Base-by-base conservation (phyloP, 176 grass and related monocot species). In the Phoenix roebelenii region DNA sequence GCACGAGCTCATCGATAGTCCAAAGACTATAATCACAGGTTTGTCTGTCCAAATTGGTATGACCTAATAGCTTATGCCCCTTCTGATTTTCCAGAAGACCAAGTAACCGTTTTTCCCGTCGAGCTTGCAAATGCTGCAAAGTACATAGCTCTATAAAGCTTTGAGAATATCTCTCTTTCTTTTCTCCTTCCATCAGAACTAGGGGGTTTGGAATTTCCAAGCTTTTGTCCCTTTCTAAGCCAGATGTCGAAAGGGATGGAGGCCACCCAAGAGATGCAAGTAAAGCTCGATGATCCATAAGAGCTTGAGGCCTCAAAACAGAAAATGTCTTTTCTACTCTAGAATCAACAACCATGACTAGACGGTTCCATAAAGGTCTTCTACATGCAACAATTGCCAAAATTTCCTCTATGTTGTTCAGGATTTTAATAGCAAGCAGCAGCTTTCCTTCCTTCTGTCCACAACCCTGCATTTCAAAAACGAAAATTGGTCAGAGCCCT, bases 251-350 rank as follows among this genome's bases (percentile, higher is more conserved):
- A 64, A 97, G 77, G 57, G 87, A 58, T 58, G 87, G 84, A 57
- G 92, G 92, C 92, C 92, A 97, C 15, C 86, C 83, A 5, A 97
- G 63, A 67, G 92, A 59, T 58, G 84, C 50, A 80, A 97, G 78
- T 71, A 97, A 78, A 66, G 84, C 72, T 15, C 92, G 80, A 71
- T 97, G 81, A 77, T 97, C 78, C 16, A 68, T 75, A 14, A 97
- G 72, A 24, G 92, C 80, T 77, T 91, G 87, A 61, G 87, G 84
- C 58, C 81, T 84, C 74, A 97, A 66, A 88, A 88, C 82, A 51
- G 73, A 57, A 32, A 97, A 79, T 65, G 66, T 79, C 23, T 78
- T 97, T 30, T 91, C 92, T 69, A 91, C 86, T 85, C 92, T 97
- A 60, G 81, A 91, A 74, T 97, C 92, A 62, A 91, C 92, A 15